phyloP scores from a whole-genome alignment of 441 rosid species.

The Omphalea diandra region DNA sequence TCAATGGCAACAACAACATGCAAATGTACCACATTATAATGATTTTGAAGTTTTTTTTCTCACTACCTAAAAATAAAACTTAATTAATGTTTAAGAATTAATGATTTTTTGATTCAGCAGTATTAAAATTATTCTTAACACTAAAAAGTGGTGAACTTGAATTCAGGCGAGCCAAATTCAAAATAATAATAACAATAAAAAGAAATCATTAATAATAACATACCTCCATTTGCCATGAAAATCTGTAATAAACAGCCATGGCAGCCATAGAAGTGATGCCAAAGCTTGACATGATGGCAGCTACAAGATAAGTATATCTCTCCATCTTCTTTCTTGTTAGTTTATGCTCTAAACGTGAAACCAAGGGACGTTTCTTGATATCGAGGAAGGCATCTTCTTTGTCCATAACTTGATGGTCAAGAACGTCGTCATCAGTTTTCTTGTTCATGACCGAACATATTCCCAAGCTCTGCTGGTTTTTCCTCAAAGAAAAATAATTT shows the following conservation, averaged over 20 bases:
- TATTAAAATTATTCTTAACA: no score
- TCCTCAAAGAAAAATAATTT: neutral
- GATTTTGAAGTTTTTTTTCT: no score
- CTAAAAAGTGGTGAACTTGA: no score
- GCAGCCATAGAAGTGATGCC: slow-evolving; percentile 51
- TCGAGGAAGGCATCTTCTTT: neutral
- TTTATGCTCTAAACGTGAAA: slow-evolving; percentile 23
- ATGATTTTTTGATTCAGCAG: no score
- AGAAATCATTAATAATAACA: neutral
- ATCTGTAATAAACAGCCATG: slow-evolving; percentile 50
- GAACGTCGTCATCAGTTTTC: slow-evolving; percentile 4
- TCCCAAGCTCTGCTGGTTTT: slow-evolving; percentile 16
- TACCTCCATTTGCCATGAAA: slow-evolving; percentile 60
- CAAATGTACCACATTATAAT: no score
- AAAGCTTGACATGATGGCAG: slow-evolving; percentile 48
- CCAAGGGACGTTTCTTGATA: neutral
- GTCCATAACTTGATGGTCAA: neutral
- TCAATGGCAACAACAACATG: no score
- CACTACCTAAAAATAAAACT: no score
- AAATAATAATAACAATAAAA: neutral
- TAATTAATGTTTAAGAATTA: no score
- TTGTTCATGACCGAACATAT: slow-evolving; percentile 25
- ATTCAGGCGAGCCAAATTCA: no score
- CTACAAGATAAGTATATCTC: slow-evolving; percentile 47
- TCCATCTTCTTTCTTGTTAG: slow-evolving; percentile 38